Conservation (phyloP, 2,329 filamentous ascomycete species). For the Ascochyta rabiei region DNA sequence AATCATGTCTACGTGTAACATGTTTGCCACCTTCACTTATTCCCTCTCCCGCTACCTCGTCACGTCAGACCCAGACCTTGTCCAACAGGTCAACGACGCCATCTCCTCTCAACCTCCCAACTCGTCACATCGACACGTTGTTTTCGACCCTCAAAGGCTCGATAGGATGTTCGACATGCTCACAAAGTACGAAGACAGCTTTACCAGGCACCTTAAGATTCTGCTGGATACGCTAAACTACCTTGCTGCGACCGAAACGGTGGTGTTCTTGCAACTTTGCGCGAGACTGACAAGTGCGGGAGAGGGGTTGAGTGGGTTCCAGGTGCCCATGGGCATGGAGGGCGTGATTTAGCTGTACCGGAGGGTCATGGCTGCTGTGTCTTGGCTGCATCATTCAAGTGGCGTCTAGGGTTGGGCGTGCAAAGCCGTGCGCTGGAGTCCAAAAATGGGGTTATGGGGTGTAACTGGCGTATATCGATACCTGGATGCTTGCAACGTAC, state of each 20-base stretch:
- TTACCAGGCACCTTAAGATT: slow-evolving; percentile 89
- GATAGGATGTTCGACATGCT: slow-evolving; percentile 85
- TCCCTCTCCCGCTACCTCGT: slow-evolving; percentile 85
- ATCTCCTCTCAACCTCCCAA: slow-evolving; percentile 40
- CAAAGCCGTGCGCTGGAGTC: background rate
- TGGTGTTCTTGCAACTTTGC: slow-evolving; percentile 87
- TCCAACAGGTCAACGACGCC: slow-evolving; percentile 63
- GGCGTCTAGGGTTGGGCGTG: background rate
- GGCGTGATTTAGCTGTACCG: slow-evolving; percentile 16
- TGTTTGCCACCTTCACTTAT: slow-evolving; percentile 89
- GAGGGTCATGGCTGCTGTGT: background rate
- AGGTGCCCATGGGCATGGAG: slow-evolving; percentile 32
- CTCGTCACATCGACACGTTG: slow-evolving; percentile 40
- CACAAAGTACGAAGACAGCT: slow-evolving; percentile 90
- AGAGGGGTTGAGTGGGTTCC: slow-evolving; percentile 60
- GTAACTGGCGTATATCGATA: background rate
- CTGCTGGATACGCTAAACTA: slow-evolving; percentile 94
- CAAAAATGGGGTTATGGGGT: background rate
- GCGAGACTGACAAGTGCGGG: slow-evolving; percentile 81
- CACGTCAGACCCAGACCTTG: slow-evolving; percentile 80
- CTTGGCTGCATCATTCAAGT: background rate
- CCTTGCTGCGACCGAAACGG: slow-evolving; percentile 95
- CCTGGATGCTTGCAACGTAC: background rate
- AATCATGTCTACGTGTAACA: slow-evolving; percentile 91
- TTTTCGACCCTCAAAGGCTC: slow-evolving; percentile 66